Percentiles rank a stretch among this genome's conserved stretches.
phyloP scores from a whole-genome alignment of 139 green algal species.

The Deuterostichococcus epilithicus region DNA sequence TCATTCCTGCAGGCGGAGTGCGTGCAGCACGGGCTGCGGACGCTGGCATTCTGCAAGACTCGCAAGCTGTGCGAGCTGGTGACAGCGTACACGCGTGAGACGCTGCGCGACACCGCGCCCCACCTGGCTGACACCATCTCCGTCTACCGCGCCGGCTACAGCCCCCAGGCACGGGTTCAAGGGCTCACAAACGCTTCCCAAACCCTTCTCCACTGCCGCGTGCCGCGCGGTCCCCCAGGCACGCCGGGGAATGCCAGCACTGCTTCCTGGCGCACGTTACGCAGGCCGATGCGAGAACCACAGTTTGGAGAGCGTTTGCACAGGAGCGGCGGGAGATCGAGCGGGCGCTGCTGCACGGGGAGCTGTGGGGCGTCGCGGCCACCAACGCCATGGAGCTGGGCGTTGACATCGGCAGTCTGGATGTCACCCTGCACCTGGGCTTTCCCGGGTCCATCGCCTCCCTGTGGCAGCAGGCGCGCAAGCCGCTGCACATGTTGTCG shows the following conservation, averaged over 20 bases:
- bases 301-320: too few relatives aligned
- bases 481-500: too few relatives aligned
- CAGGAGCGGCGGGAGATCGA: slow-evolving; percentile 73
- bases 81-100: slow-evolving; percentile 76
- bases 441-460: slow-evolving; percentile 73
- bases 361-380: slow-evolving; percentile 72
- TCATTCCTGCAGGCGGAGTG: slow-evolving; percentile 76
- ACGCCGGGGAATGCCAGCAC: too few relatives aligned
- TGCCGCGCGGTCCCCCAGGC: too few relatives aligned
- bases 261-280: too few relatives aligned
- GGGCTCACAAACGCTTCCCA: too few relatives aligned
- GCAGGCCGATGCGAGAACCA: too few relatives aligned
- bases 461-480: slow-evolving; percentile 75
- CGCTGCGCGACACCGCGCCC: slow-evolving; percentile 61
- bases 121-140: slow-evolving; percentile 55
- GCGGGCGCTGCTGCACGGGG: slow-evolving; percentile 48
- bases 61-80: slow-evolving; percentile 96
- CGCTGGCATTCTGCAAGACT: slow-evolving; percentile 94
- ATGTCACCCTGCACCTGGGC: slow-evolving; percentile 90
- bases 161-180: slow-evolving; percentile 8
- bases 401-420: slow-evolving; percentile 92
- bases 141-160: slow-evolving; percentile 66
- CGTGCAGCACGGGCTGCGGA: slow-evolving; percentile 84
- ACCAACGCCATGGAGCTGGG: slow-evolving; percentile 96
- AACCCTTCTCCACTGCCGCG: too few relatives aligned